phyloP scores from a whole-genome alignment of 306 rosid species.

The Cercis canadensis region DNA sequence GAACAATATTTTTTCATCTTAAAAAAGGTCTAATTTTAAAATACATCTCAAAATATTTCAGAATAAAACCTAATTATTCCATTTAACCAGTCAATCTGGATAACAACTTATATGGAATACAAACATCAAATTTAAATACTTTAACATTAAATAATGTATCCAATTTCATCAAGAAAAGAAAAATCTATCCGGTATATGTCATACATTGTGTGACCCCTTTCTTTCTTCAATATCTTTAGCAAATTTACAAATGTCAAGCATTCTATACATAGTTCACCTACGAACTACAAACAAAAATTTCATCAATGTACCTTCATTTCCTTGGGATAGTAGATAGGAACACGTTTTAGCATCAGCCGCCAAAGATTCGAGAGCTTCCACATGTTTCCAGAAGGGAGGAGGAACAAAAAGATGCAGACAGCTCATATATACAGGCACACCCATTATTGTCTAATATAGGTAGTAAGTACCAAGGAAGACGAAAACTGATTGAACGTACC shows the following conservation, averaged over 20 bases:
- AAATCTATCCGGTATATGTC: no score
- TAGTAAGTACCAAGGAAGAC: not conserved
- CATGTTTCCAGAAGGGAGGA: not conserved
- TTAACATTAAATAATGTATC: no score
- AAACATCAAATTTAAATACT: no score
- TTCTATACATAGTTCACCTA: not conserved
- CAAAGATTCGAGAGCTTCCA: slow-evolving; percentile 3
- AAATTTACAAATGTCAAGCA: not conserved
- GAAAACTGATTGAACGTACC: slow-evolving; percentile 6
- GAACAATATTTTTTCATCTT: no score
- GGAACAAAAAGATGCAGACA: not conserved
- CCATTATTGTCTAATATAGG: not conserved
- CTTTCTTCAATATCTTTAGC: not conserved
- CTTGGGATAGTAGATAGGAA: not conserved
- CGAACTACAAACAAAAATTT: not conserved
- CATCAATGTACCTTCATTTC: not conserved
- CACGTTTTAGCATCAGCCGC: slow-evolving; percentile 5
- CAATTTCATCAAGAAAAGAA: no score
- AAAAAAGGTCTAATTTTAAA: no score
- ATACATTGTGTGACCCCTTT: not conserved
- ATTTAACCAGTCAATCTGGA: no score
- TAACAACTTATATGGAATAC: no score
- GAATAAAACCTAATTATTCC: no score
- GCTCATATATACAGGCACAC: slow-evolving; percentile 2
- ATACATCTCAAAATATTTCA: no score